Conservation (phyloP, 371 early-diverging fungal species). For the Coemansia sp. region DNA sequence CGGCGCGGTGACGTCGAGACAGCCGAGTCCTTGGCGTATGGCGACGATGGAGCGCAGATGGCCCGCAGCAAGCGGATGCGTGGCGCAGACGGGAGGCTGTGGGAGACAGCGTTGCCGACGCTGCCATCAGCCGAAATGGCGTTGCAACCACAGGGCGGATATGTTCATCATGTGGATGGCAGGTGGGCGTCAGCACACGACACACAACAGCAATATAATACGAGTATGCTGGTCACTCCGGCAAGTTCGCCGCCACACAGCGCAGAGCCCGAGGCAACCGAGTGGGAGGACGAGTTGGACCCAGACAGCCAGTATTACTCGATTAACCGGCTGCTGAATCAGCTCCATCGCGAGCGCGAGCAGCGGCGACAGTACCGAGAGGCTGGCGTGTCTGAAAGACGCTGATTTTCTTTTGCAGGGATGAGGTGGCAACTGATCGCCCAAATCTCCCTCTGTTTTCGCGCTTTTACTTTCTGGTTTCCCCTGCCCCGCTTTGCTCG, state of each 20-base stretch:
- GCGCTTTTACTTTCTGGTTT: neutral
- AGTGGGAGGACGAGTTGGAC: slow-evolving; percentile 17
- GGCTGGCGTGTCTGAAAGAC: neutral
- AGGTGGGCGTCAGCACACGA: neutral
- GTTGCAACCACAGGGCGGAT: neutral
- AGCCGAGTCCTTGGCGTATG: neutral
- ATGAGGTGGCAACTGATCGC: neutral
- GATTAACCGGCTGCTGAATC: slow-evolving; percentile 37
- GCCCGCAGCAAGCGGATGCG: slow-evolving; percentile 16
- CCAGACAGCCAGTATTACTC: slow-evolving; percentile 41
- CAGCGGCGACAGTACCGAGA: neutral
- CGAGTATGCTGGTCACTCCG: slow-evolving; percentile 19
- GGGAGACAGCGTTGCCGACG: slow-evolving; percentile 11
- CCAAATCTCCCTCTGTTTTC: neutral
- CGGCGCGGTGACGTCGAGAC: slow-evolving; percentile 5
- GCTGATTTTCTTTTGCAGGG: neutral
- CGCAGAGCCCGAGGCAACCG: slow-evolving; percentile 9
- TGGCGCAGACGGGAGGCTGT: slow-evolving; percentile 13
- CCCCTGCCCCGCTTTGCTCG: neutral
- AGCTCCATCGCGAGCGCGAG: slow-evolving; percentile 42
- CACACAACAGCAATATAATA: neutral
- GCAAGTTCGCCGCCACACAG: slow-evolving; percentile 26
- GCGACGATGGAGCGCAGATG: slow-evolving; percentile 5
- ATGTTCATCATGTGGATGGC: slow-evolving; percentile 6
- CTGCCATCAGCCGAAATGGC: neutral